Conservation (phyloP, 2,329 filamentous ascomycete genomes). For the Aspergillus vadensis region DNA sequence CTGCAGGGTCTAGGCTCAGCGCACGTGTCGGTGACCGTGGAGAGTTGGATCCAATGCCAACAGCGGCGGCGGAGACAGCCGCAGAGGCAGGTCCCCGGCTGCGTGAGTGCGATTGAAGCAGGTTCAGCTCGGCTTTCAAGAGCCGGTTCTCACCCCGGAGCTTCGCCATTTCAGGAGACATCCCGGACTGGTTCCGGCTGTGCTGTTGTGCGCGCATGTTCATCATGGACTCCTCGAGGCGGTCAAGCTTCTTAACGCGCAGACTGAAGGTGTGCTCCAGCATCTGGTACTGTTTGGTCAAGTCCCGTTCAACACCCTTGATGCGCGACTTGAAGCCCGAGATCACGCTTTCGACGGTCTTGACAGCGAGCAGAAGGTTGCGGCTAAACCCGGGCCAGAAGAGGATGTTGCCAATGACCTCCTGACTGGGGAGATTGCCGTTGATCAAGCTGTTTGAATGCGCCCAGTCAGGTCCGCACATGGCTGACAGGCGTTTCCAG, state of each 20-base stretch:
- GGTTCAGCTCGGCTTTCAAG: conserved; percentile 64
- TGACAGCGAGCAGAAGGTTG: conserved; percentile 83
- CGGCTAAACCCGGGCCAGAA: conserved; percentile 77
- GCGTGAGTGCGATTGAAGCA: conserved; percentile 67
- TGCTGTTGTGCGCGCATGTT: conserved; percentile 52
- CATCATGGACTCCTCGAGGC: conserved; percentile 77
- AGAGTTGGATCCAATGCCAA: conserved; percentile 37
- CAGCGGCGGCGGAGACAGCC: conserved; percentile 39
- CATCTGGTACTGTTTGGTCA: conserved; percentile 87
- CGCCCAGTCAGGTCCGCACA: conserved; percentile 91
- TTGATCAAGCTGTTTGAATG: conserved; percentile 88
- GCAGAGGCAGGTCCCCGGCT: conserved; percentile 52
- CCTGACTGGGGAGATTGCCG: conserved; percentile 79
- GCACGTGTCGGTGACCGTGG: conserved; percentile 30
- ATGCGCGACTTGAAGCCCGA: conserved; percentile 77
- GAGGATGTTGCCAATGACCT: conserved; percentile 81
- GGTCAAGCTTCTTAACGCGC: conserved; percentile 81
- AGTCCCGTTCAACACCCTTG: conserved; percentile 79
- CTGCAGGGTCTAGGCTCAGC: conserved; percentile 24
- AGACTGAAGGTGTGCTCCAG: conserved; percentile 79
- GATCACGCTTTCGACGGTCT: conserved; percentile 80
- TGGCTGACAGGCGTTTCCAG: conserved; percentile 82
- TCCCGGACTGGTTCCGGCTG: conserved; percentile 31
- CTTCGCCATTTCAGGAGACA: conserved; percentile 58
- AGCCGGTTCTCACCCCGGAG: conserved; percentile 62